Percentiles rank a stretch among this genome's conserved stretches.
Evolutionary conservation across 2,329 filamentous ascomycete species (phyloP).

Genomic region (Fusarium equiseti): DNA sequence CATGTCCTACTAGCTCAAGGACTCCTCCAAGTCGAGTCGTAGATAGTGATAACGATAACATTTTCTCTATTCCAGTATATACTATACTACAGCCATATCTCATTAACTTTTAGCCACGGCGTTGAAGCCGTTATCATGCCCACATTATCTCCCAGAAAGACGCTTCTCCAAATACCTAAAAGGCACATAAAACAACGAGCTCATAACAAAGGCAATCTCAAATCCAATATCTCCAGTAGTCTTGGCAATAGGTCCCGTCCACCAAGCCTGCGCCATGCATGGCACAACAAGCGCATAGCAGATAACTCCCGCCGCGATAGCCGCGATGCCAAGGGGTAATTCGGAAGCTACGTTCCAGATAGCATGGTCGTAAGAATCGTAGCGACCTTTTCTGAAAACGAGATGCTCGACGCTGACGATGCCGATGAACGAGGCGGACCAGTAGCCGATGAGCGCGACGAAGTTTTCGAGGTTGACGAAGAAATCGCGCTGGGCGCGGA

Average conservation of each 20-base stretch:
- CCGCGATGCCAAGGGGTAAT: slow-evolving; percentile 62
- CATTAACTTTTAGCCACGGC: not conserved
- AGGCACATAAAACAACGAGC: slow-evolving; percentile 61
- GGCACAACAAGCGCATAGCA: slow-evolving; percentile 67
- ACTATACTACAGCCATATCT: not conserved
- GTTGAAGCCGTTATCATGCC: slow-evolving; percentile 4
- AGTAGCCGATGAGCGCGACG: slow-evolving; percentile 68
- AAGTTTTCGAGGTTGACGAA: slow-evolving; percentile 69
- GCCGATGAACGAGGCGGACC: slow-evolving; percentile 66
- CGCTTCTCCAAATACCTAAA: slow-evolving; percentile 61
- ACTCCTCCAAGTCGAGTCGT: not conserved
- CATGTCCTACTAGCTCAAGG: not conserved
- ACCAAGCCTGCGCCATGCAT: slow-evolving; percentile 72
- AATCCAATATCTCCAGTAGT: slow-evolving; percentile 74
- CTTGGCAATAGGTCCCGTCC: slow-evolving; percentile 69
- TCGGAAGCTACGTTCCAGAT: slow-evolving; percentile 61
- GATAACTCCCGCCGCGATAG: slow-evolving; percentile 59
- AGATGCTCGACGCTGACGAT: slow-evolving; percentile 63
- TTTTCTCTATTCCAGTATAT: not conserved
- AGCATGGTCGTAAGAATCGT: slow-evolving; percentile 59
- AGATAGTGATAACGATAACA: fast-evolving
- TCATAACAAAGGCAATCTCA: slow-evolving; percentile 69
- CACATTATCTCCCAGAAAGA: slow-evolving; percentile 43
- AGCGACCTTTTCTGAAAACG: slow-evolving; percentile 60
- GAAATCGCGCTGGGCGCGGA: slow-evolving; percentile 67